Conservation (phyloP, 805 yeast genomes). For the Groenewaldozyma tartarivorans region DNA sequence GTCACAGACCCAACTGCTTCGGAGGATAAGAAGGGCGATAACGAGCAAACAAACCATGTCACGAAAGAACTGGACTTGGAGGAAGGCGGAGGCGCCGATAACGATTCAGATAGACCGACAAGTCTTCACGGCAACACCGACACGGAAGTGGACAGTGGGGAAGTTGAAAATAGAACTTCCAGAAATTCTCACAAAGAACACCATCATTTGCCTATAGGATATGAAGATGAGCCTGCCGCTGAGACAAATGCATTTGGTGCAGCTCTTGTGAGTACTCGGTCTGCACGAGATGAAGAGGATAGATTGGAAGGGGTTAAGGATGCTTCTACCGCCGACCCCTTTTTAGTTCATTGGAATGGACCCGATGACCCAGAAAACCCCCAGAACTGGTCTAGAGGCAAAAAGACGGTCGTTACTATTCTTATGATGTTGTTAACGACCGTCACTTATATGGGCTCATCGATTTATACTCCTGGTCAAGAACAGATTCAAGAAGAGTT, state of each 20-base stretch:
- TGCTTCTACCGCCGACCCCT: slow-evolving; percentile 4
- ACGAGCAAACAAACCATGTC: neutral
- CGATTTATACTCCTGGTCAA: slow-evolving; percentile 49
- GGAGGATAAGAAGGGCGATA: no score
- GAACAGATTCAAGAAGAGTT: slow-evolving; percentile 30
- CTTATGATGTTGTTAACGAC: slow-evolving; percentile 38
- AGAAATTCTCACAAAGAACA: no score
- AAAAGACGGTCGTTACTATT: slow-evolving; percentile 32
- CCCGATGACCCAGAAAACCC: slow-evolving; percentile 34
- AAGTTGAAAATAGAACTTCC: neutral
- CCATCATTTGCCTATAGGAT: no score
- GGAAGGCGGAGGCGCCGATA: neutral
- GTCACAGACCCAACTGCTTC: no score
- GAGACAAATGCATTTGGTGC: neutral
- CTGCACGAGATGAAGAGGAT: neutral
- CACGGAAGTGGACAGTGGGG: no score
- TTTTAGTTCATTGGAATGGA: slow-evolving; percentile 26
- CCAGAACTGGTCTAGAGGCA: slow-evolving; percentile 41
- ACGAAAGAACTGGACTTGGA: neutral
- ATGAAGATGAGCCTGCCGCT: neutral
- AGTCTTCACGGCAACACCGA: no score
- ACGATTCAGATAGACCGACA: neutral
- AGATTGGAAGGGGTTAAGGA: neutral
- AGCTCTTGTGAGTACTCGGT: neutral
- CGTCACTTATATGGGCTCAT: slow-evolving; percentile 49